phyloP scores from a whole-genome alignment of 768 basidiomycete genomes.

The Lactifluus pinguis region DNA sequence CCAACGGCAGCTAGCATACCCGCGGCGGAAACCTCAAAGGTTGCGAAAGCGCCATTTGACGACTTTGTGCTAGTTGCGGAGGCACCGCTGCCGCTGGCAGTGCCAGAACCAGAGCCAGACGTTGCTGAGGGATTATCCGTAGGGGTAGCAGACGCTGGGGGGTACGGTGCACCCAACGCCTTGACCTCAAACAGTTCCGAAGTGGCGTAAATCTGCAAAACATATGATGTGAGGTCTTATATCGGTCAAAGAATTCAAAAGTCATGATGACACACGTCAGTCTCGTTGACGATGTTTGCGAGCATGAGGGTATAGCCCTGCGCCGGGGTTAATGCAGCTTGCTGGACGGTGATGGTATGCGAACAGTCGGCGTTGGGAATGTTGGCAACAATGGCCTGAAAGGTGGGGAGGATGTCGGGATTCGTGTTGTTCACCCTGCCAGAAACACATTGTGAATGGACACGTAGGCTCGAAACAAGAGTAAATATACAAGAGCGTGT shows the following conservation, averaged over 20 bases:
- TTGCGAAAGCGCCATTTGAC: constrained; percentile 3
- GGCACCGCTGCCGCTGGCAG: not conserved
- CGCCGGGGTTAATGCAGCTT: constrained; percentile 31
- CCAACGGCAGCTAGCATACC: constrained; percentile 15
- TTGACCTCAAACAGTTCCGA: constrained; percentile 55
- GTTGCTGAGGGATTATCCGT: constrained; percentile 20
- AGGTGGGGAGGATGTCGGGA: constrained; percentile 30
- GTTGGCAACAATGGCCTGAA: constrained; percentile 41
- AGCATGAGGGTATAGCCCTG: constrained; percentile 45
- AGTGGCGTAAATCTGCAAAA: constrained; percentile 43
- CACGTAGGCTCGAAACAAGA: constrained; percentile 8
- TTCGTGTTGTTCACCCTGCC: constrained; percentile 39
- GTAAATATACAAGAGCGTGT: constrained; percentile 19
- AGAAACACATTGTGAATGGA: constrained; percentile 7
- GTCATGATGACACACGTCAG: constrained; percentile 37
- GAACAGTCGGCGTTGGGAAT: constrained; percentile 55
- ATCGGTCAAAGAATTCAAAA: not conserved
- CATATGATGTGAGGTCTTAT: not conserved
- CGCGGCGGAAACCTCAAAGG: constrained; percentile 9
- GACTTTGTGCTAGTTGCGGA: not conserved
- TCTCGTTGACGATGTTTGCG: constrained; percentile 40
- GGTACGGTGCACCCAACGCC: constrained; percentile 44
- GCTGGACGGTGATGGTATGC: constrained; percentile 38
- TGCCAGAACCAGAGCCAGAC: not conserved
- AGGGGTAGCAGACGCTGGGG: constrained; percentile 30